Base-by-base conservation (phyloP, 345 rosid species). In the Eucalyptus erythrocorys region DNA sequence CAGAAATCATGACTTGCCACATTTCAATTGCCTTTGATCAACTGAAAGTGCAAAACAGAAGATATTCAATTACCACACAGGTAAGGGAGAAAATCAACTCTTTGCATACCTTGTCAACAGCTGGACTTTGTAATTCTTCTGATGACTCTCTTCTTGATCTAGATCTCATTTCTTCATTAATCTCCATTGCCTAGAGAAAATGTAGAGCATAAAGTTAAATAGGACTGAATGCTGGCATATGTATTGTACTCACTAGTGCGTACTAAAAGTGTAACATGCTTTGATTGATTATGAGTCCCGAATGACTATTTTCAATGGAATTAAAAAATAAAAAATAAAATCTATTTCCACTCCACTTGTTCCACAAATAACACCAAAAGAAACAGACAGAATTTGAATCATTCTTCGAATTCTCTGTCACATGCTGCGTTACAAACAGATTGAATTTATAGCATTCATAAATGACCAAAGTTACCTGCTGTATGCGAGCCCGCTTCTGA, bases 401-500 rank as follows among this genome's bases (percentile, higher is more conserved):
- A 21, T 71, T 71, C 81, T 71, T 71, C 26, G 42, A 19, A 71
- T 71, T 37, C 59, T n/a, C 87, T 4, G 24, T 32, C 43, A 15
- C 17, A 86, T 17, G 9, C 40, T 32, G n/a, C 64, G 6, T 32
- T 51, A 27, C 43, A 86, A 49, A 37, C 26, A 37, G 42, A 14
- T 26, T 87, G 85, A 30, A 40, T 76, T 76, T 76, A 40, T 10
- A 76, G 84, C 27, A 87, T 42, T 47, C 43, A 59, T 12, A 43
- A 24, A 42, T 51, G 48, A 88, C 10, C 50, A 16, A 34, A 21
- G 50, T 22, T 64, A 94, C 99, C 99, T 95, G 96, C 90, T 97
- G 97, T 90, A 97, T 94, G 87, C 98, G 99, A 87, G 96, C 86
- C 89, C 99, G 97, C 90, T 97, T 98, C 94, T 98, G 99, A 93